These are phyloP conservation scores for apple (Malus domestica) DNA, from an alignment of 306 rosid genomes.

Conservation along the genomic window DNA sequence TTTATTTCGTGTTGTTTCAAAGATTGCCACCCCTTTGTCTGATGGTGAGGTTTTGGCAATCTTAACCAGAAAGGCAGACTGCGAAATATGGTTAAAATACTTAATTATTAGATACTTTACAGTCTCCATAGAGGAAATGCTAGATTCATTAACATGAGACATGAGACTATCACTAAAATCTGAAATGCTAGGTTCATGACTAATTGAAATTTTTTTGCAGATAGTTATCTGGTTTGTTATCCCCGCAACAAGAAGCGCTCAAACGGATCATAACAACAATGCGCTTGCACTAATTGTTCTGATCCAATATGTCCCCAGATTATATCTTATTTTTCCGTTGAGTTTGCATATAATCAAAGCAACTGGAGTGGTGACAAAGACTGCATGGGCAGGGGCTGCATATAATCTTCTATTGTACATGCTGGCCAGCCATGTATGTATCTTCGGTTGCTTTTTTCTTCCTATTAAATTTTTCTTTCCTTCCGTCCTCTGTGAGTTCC, in stretches of 20 bases:
- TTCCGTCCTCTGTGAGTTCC: slow-evolving; percentile 1
- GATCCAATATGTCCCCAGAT: slow-evolving; percentile 88
- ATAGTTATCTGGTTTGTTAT: slow-evolving; percentile 91
- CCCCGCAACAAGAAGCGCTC: slow-evolving; percentile 70
- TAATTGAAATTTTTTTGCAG: slow-evolving; percentile 45
- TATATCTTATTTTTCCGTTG: slow-evolving; percentile 87
- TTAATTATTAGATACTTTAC: not conserved
- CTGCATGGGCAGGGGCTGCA: slow-evolving; percentile 99
- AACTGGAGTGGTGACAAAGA: slow-evolving; percentile 95
- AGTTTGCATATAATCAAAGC: slow-evolving; percentile 89
- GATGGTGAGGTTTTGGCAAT: not conserved
- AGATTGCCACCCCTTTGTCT: not conserved
- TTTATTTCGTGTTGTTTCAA: not conserved
- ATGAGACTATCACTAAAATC: too few species aligned
- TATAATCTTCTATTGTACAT: slow-evolving; percentile 84
- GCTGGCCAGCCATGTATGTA: slow-evolving; percentile 96
- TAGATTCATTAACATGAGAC: not conserved
- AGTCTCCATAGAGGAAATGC: not conserved
- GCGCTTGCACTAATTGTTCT: slow-evolving; percentile 95
- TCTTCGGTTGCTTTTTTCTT: not conserved
- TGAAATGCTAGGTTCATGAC: not conserved
- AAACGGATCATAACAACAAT: slow-evolving; percentile 71
- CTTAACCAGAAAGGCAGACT: not conserved
- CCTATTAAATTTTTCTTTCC: not conserved
- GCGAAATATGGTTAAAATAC: not conserved